Percentiles rank a stretch among this genome's conserved stretches.
phyloP scores from a whole-genome alignment of 2,329 filamentous ascomycete genomes.

The Apiospora pterosperma region DNA sequence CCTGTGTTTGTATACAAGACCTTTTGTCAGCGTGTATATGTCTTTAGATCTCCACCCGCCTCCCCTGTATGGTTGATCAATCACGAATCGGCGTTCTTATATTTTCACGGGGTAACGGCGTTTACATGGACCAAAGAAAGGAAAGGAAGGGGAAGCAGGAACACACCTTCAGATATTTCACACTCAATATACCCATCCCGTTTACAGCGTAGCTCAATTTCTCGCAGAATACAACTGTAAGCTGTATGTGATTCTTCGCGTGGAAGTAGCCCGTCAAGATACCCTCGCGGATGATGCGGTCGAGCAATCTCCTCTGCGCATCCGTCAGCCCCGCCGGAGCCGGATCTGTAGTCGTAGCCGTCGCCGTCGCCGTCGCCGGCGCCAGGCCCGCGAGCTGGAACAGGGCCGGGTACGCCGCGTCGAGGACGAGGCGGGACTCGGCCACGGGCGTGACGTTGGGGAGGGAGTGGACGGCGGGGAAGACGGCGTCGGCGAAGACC shows the following conservation, averaged over 20 bases:
- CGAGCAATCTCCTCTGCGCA: conserved; percentile 39
- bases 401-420: conserved; percentile 63
- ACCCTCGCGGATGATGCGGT: conserved; percentile 54
- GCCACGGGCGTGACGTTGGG: conserved; percentile 72
- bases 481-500: conserved; percentile 66
- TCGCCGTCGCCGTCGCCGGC: conserved; percentile 10
- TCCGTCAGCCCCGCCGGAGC: conserved; percentile 12
- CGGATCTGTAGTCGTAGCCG: neutral
- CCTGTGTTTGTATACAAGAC: conserved; percentile 32
- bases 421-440: conserved; percentile 64
- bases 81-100: neutral
- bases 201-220: conserved; percentile 47
- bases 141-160: neutral
- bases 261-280: conserved; percentile 55
- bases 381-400: conserved; percentile 49
- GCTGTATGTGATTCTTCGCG: conserved; percentile 52
- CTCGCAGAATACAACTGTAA: conserved; percentile 54
- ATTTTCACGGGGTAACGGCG: neutral
- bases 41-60: neutral
- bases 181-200: conserved; percentile 57
- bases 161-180: conserved; percentile 65
- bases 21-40: neutral
- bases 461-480: conserved; percentile 71
- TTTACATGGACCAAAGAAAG: neutral
- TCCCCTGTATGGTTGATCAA: too few species aligned